Conservation (phyloP, 352 stramenopile genomes). For the Thraustotheca clavata region DNA sequence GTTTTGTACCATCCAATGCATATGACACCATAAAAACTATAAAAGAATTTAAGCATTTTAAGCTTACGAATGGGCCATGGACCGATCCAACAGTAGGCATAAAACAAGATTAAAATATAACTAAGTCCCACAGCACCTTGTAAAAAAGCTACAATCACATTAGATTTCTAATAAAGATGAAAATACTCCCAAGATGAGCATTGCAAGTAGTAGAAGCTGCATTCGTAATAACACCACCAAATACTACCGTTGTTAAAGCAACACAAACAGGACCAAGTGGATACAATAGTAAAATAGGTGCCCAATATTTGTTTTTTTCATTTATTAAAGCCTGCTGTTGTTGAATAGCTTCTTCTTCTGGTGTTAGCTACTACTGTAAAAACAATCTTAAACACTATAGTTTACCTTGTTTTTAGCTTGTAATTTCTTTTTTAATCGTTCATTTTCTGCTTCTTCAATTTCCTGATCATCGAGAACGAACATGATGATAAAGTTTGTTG, state of each 20-base stretch:
- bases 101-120: constrained; percentile 57
- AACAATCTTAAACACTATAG: not conserved
- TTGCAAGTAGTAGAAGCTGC: constrained; percentile 58
- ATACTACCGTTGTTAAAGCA: constrained; percentile 47
- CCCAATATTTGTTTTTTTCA: constrained; percentile 66
- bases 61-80: constrained; percentile 44
- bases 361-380: not conserved
- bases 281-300: constrained; percentile 50
- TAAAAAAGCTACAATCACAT: constrained; percentile 38
- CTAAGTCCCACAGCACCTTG: constrained; percentile 56
- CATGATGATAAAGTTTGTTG: no score
- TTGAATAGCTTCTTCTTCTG: constrained; percentile 9
- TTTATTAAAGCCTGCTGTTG: not conserved
- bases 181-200: constrained; percentile 50
- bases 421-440: not conserved
- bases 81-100: constrained; percentile 65
- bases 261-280: constrained; percentile 48
- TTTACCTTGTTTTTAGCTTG: constrained; percentile 14
- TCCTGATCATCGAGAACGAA: constrained; percentile 19
- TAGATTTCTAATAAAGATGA: not conserved
- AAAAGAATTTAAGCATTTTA: constrained; percentile 50
- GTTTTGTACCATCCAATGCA: constrained; percentile 36
- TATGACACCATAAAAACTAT: constrained; percentile 46
- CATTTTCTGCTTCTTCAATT: not conserved
- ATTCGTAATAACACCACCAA: constrained; percentile 65